A percentile compares a stretch with the other conserved stretches of the same genome.
These are phyloP conservation scores for Talaromyces pinophilus DNA, from an alignment of 2,329 filamentous ascomycete genomes.

Conservation along the genomic window DNA sequence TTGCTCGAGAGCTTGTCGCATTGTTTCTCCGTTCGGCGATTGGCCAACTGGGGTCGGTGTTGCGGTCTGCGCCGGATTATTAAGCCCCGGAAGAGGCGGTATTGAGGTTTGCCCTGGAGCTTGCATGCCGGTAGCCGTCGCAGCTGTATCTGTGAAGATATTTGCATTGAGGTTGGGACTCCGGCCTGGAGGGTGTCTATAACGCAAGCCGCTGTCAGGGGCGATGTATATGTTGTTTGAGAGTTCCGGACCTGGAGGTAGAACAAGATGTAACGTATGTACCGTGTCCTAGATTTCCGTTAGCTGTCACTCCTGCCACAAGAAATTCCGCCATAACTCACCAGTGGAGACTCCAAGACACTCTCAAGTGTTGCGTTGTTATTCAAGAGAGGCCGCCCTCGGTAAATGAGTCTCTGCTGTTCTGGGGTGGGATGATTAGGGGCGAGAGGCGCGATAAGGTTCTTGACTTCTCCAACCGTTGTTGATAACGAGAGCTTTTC, in stretches of 20 bases:
- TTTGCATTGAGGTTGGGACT: background rate
- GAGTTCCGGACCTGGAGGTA: slow-evolving; percentile 40
- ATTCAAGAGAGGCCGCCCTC: slow-evolving; percentile 55
- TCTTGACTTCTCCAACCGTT: slow-evolving; percentile 57
- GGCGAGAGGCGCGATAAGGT: slow-evolving; percentile 53
- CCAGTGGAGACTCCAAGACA: slow-evolving; percentile 54
- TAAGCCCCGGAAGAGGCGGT: background rate
- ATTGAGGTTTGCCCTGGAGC: background rate
- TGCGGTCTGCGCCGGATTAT: background rate
- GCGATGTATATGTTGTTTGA: slow-evolving; percentile 22
- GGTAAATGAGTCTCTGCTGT: slow-evolving; percentile 60
- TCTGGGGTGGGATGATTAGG: slow-evolving; percentile 48
- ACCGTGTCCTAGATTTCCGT: slow-evolving; percentile 29
- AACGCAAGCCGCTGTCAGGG: slow-evolving; percentile 21
- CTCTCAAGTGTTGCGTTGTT: slow-evolving; percentile 51
- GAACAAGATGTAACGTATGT: slow-evolving; percentile 44
- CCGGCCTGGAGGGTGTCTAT: slow-evolving; percentile 15
- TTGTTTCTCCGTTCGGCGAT: background rate
- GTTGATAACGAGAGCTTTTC: slow-evolving; percentile 39
- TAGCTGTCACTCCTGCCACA: background rate
- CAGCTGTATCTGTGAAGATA: background rate
- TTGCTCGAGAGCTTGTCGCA: slow-evolving; percentile 21
- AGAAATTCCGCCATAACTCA: slow-evolving; percentile 36
- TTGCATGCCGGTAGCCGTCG: slow-evolving; percentile 4
- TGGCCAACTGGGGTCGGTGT: background rate